Evolutionary conservation across 768 basidiomycete genomes (phyloP), one percentile per base, ranked within the genome.

Genomic region (Solioccasus polychromus): DNA sequence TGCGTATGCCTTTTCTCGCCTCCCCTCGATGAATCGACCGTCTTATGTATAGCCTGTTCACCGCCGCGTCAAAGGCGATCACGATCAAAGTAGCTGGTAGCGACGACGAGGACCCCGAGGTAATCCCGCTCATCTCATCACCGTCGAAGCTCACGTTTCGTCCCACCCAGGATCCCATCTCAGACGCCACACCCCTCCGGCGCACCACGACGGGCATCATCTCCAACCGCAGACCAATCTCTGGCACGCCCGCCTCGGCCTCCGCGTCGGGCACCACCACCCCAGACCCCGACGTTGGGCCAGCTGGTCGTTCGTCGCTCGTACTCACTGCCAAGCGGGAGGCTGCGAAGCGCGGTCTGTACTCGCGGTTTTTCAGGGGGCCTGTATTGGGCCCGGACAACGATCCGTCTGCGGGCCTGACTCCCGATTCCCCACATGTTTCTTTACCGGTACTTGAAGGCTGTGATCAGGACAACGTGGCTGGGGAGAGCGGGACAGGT

Each of bases 41-140:
- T 25, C 41, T 42, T 20, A 14, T 44, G 5, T n/a, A 8, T 18
- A 66, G 66, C 39, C 67, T 95, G 42, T 96, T 89, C 64, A 70
- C 84, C 2, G 82, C 85, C 12, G 91, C 92, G 17, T 84, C 92
- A 0, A 85, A 84, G 51, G 80, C 88, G 23, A 91, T 97, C 42
- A 80, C 83, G 46, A 75, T 94, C 32, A 83, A 82, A 59, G 60
- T 85, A 45, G 74, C 72, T 41, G 75, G 75, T 42, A 76, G 77
- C 29, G 77, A 77, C 36, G 78, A 78, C 35, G 72, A 58, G 57
- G 53, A 50, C 22, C 19, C 32, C 29, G 26, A 44, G 17, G 48
- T 53, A 40, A 11, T 6, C 6, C 26, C 11, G 15, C 18, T 12
- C 17, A 54, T 55, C 24, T 26, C 12, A 17, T 18, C 23, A 8